Conservation (phyloP, 2,329 filamentous ascomycete species). For the Macrophomina phaseolina region DNA sequence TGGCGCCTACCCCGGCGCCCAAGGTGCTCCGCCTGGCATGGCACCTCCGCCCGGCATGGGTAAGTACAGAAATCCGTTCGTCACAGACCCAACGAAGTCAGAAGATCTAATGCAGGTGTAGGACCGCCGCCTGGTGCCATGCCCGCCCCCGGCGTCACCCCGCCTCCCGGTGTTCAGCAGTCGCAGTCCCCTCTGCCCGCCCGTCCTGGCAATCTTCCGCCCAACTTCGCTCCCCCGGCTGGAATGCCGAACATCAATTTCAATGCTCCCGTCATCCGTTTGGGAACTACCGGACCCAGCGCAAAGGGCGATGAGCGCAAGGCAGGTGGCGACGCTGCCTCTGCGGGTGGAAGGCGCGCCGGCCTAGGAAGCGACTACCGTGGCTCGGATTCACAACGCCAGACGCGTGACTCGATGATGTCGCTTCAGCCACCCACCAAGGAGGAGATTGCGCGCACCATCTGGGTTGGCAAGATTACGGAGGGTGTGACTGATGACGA, state of each 20-base stretch:
- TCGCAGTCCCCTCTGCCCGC: conserved; percentile 75
- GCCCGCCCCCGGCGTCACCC: conserved; percentile 76
- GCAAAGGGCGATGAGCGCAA: conserved; percentile 55
- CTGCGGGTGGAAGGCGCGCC: conserved; percentile 39
- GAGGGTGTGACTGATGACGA: conserved; percentile 78
- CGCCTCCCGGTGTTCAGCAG: conserved; percentile 79
- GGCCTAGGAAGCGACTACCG: conserved; percentile 63
- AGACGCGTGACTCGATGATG: conserved; percentile 71
- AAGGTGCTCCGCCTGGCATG: conserved; percentile 67
- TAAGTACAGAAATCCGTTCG: conserved; percentile 51
- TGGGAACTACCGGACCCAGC: conserved; percentile 74
- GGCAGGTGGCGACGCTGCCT: conserved; percentile 47
- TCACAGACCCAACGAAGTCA: neutral
- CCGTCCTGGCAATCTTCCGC: conserved; percentile 78
- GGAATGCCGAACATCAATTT: conserved; percentile 99
- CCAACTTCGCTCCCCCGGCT: conserved; percentile 84
- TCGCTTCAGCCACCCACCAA: conserved; percentile 79
- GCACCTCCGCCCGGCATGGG: conserved; percentile 82
- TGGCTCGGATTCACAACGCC: conserved; percentile 69
- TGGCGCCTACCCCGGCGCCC: conserved; percentile 69
- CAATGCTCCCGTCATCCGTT: conserved; percentile 91
- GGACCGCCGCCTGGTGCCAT: conserved; percentile 72
- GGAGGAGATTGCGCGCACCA: conserved; percentile 89
- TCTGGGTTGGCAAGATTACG: conserved; percentile 87
- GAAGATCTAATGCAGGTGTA: conserved; percentile 41